Conservation (phyloP, 768 basidiomycete genomes). For the Lentinula detonsa region DNA sequence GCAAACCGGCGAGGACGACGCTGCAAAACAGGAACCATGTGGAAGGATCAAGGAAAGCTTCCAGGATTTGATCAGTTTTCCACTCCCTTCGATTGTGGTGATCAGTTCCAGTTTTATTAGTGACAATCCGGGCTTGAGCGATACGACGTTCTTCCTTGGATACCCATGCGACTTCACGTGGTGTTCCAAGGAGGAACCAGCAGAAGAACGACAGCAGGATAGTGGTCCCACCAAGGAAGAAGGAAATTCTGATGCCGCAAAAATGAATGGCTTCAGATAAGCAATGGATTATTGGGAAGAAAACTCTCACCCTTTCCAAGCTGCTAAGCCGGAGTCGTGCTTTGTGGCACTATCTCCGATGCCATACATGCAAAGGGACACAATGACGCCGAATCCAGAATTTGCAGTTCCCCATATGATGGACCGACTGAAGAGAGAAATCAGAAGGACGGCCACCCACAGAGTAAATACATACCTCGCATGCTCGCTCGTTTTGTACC, state of each 20-base stretch:
- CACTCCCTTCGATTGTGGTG: constrained; percentile 4
- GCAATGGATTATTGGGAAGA: neutral
- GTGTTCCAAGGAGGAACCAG: constrained; percentile 9
- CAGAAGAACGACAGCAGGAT: constrained; percentile 6
- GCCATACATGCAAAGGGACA: constrained; percentile 4
- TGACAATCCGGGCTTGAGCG: constrained; percentile 6
- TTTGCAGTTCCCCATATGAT: constrained; percentile 10
- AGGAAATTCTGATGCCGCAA: constrained; percentile 4
- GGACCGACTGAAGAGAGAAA: constrained; percentile 1
- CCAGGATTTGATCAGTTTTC: constrained; percentile 7
- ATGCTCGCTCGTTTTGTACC: constrained; percentile 8
- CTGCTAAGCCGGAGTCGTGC: constrained; percentile 3
- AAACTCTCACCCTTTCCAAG: constrained; percentile 10
- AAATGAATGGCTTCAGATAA: neutral
- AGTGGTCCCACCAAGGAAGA: constrained; percentile 8
- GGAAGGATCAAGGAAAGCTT: constrained; percentile 7
- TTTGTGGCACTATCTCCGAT: constrained; percentile 4
- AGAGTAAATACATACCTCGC: neutral
- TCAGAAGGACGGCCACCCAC: neutral
- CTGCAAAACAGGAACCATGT: constrained; percentile 8
- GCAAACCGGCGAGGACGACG: constrained; percentile 3
- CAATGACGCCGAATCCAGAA: constrained; percentile 8
- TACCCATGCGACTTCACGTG: constrained; percentile 7
- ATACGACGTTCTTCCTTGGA: constrained; percentile 6
- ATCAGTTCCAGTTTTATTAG: constrained; percentile 7